Evolutionary conservation across 176 grass and related monocot species (phyloP).

Genomic region (Oryza nivara): DNA sequence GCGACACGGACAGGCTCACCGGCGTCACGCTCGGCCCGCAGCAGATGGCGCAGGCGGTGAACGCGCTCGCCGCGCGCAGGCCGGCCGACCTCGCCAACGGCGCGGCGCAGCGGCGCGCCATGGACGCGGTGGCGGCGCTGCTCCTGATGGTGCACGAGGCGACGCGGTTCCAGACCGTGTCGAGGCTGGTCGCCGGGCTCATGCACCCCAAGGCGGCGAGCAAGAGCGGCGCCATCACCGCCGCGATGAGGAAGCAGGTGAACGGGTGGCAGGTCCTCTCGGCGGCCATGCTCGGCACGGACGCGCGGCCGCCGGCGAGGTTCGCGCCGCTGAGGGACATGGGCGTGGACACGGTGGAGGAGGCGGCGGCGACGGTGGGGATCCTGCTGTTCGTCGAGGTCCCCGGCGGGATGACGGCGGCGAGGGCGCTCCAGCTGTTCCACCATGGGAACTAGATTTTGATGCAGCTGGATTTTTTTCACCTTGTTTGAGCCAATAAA

Average conservation of each 20-base stretch:
- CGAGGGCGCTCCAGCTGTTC: background rate
- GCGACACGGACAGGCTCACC: background rate
- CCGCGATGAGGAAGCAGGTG: constrained; percentile 31
- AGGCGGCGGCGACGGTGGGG: constrained; percentile 9
- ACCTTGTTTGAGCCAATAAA: background rate
- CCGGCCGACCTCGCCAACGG: background rate
- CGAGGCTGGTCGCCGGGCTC: background rate
- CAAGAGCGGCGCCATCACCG: constrained; percentile 9
- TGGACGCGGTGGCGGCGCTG: background rate
- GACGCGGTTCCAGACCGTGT: background rate
- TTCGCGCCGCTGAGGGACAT: background rate
- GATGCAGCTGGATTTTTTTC: background rate
- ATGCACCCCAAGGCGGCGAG: constrained; percentile 17
- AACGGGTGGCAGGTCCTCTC: constrained; percentile 44
- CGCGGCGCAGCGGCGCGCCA: background rate
- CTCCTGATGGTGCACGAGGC: constrained; percentile 35
- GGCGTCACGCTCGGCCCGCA: constrained; percentile 1
- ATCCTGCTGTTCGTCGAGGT: constrained; percentile 33
- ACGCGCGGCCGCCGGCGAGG: no score
- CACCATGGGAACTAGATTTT: background rate
- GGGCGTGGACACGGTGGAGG: background rate
- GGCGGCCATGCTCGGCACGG: background rate
- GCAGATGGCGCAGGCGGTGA: constrained; percentile 15
- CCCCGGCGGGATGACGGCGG: background rate
- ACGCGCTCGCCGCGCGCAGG: constrained; percentile 6